Evolutionary conservation across 1,284 basidiomycete species (phyloP), one percentile per base, ranked within the genome.

Genomic region (Ganoderma sinense): DNA sequence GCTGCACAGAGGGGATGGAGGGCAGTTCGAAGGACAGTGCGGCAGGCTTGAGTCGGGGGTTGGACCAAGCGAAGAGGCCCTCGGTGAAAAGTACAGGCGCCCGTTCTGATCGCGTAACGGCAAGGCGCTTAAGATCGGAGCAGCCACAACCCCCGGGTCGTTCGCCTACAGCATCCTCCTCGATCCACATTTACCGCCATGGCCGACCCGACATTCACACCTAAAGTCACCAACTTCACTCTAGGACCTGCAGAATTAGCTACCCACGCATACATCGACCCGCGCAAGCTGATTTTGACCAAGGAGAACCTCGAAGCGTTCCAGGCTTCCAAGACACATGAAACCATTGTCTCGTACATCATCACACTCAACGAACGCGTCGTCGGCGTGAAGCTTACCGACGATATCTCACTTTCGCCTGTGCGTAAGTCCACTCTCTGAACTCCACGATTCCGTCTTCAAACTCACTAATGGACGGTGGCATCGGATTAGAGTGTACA

Each of bases 231-330:
- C 4, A 48, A 29, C 18, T 58, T 43, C 13, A 16, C 40, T 14
- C 5, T 61, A 2, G 39, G 26, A 1, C 39, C 39, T 6, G 39
- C 14, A 6, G 59, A 26, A 7, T 16, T 61, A 23, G 31, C n/a
- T 3, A 56, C 61, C 23, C 58, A 64, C 20, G 51, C 59, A 26
- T 71, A 71, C 70, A 41, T 70, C 11, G 43, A 66, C 6, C 90
- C 89, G 6, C 81, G 82, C 51, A 99, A 98, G 84, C 86, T 86
- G 26, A 96, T 99, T 74, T 83, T 99, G 23, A 89, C 92, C 0
- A 89, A 87, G 51, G 88, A 86, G 11, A 96, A 98, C 75, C 88
- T 99, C 0, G 85, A 89, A 43, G 90, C 89, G n/a, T 99, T 98
- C 79, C 90, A 96, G 77, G 76, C 84, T 4, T 96, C 94, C 0